Base-by-base conservation (phyloP, 352 stramenopile genomes). In the Phytopythium mirpurense region DNA sequence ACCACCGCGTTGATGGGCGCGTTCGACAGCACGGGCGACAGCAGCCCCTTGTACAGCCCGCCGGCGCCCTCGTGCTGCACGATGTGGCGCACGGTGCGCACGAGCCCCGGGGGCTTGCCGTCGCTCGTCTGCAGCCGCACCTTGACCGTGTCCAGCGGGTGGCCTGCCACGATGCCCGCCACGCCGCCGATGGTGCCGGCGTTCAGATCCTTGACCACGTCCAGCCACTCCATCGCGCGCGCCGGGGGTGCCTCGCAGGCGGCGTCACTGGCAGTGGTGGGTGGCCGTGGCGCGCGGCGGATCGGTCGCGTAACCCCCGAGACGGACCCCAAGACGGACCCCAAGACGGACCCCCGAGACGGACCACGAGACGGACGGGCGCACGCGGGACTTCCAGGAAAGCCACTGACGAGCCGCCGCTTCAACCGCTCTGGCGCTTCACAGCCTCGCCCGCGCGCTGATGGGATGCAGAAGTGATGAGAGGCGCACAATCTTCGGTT, bases 131-230 rank as follows among this genome's bases (percentile, higher is more conserved):
- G 85, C 43, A 93, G 59, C 38, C 85, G 81, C 55, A 93, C 83
- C 60, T 95, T 95, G 58, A 95, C 77, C 23, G 85, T 95, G 68
- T 95, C 85, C 26, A 95, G 70, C 24, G 85, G 85, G 51, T 95
- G 85, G 12, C 85, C 83, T 16, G 79, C 71, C 27, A 90, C 62
- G 62, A 93, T 90, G 48, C 81, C 78, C 2, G 81, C 80, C 32
- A 90, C 78, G 55, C 82, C 82, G 42, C 78, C 82, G 35, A 93
- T 71, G n/a, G 82, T 93, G 54, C 82, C 82, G 34, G 82, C 79
- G 62, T 90, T 89, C 54, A 93, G 67, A 67, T 93, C 82, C 65
- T 90, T 93, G 59, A 68, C 67, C 19, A 93, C 74, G 56, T 90
- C 82, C 51, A 90, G 62, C 82, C 82, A 93, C 60, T 89, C 76